These are phyloP conservation scores for Chaetomium tenue DNA, from an alignment of 495 filamentous ascomycete species.

Conservation along the genomic window DNA sequence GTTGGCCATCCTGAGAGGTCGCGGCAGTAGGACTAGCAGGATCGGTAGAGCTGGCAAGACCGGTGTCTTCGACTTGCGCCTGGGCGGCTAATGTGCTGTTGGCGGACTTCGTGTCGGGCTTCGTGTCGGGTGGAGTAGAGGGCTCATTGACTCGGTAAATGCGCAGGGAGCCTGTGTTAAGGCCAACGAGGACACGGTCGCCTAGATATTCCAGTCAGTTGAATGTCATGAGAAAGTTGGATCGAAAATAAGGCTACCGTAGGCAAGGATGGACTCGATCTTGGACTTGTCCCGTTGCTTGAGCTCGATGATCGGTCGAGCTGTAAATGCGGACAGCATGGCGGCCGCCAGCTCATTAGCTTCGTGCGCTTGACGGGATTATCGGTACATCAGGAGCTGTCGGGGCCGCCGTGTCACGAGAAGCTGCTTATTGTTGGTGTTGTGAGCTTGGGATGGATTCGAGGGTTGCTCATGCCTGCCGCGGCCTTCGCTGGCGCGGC, in stretches of 20 bases:
- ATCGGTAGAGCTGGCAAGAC: not conserved
- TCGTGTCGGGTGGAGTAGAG: constrained; percentile 19
- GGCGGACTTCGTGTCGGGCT: constrained; percentile 12
- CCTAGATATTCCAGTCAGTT: constrained; percentile 46
- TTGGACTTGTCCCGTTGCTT: constrained; percentile 89
- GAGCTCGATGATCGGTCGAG: constrained; percentile 94
- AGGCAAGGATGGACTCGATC: constrained; percentile 90
- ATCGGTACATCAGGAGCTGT: constrained; percentile 27
- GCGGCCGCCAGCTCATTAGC: constrained; percentile 39
- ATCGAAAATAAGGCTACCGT: constrained; percentile 54
- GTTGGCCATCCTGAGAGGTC: constrained; percentile 31
- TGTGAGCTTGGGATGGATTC: not conserved
- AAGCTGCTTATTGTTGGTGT: not conserved
- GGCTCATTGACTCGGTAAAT: constrained; percentile 84
- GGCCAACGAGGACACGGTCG: constrained; percentile 84
- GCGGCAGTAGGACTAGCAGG: not conserved
- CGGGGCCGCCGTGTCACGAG: not conserved
- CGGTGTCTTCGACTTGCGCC: not conserved
- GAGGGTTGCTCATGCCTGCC: not conserved
- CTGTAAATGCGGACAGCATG: constrained; percentile 98
- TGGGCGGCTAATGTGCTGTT: constrained; percentile 24
- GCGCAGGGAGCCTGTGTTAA: constrained; percentile 84
- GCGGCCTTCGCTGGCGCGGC: not conserved
- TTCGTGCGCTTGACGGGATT: constrained; percentile 22
- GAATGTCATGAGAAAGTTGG: not conserved